Base-by-base conservation (phyloP, 768 basidiomycete genomes). In the button mushroom (Agaricus bisporus) region DNA sequence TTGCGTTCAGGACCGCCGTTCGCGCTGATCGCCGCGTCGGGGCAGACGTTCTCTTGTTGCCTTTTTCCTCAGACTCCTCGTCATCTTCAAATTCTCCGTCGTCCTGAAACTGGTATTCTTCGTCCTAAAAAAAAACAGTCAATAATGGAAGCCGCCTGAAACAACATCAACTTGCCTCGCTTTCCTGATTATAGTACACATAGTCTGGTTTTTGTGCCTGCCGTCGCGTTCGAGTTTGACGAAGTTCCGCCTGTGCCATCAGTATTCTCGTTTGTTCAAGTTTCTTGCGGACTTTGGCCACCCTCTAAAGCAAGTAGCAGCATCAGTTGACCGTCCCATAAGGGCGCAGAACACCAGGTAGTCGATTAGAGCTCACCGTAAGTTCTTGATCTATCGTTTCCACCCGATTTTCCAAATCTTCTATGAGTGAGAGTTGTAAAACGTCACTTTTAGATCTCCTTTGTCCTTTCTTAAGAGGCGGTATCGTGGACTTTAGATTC, bases 171-270 rank as follows among this genome's bases (percentile, higher is more conserved):
- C 81, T 71, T 74, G 73, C 86, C 68, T 86, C 89, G 60, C 82
- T 85, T 54, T 79, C 81, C 59, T 76, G 76, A 60, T 85, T 79
- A 61, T 78, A 75, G 67, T 91, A 90, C 48, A 88, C 88, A 68
- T 93, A 93, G 72, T 91, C 86, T 44, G 88, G 86, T 58, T 80
- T 82, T 41, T 79, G 78, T 2, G 85, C 82, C 68, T 80, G 79
- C 49, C 86, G 77, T 56, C 89, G 78, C 17, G 90, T 91, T 56
- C 91, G 78, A 25, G 88, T 91, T 67, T 85, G 82, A 57, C 89
- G 80, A 55, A 90, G 70, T 65, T 91, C 89, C 36, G 86, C 82
- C 65, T 90, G 88, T 17, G 83, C 87, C 58, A 85, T 70, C 54
- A 84, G 70, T 37, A 82, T 64, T 42, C 80, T 75, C 44, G 76